These are phyloP conservation scores for Aspergillus neoniger DNA, from an alignment of 2,329 filamentous ascomycete species.

Conservation along the genomic window DNA sequence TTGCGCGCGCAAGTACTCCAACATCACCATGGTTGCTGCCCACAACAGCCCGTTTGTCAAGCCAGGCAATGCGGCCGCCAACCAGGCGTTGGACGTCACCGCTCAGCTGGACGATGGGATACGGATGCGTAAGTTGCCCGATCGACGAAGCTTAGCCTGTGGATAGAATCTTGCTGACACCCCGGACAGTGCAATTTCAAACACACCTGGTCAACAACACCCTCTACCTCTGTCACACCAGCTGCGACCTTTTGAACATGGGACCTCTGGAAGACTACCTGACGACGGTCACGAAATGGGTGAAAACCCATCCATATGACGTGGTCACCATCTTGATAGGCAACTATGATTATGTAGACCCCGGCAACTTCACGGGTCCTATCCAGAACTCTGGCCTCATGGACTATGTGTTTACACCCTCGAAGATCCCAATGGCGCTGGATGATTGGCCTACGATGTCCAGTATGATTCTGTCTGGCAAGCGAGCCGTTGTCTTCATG, in stretches of 20 bases:
- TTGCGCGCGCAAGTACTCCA: conserved; percentile 74
- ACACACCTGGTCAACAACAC: conserved; percentile 58
- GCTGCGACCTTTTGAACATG: conserved; percentile 77
- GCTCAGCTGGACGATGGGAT: conserved; percentile 75
- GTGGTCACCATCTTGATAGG: conserved; percentile 84
- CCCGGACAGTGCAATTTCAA: conserved; percentile 59
- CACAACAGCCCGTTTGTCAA: conserved; percentile 81
- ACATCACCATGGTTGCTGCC: conserved; percentile 74
- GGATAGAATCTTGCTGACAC: not conserved
- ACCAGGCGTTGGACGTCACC: conserved; percentile 69
- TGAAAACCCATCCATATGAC: conserved; percentile 76
- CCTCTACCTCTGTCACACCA: conserved; percentile 81
- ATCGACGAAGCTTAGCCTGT: not conserved
- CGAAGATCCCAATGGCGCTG: conserved; percentile 68
- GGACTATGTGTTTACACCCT: conserved; percentile 72
- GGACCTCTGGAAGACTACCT: conserved; percentile 78
- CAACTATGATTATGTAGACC: conserved; percentile 74
- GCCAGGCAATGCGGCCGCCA: conserved; percentile 70
- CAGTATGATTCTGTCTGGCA: conserved; percentile 69
- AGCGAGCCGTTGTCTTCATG: conserved; percentile 77
- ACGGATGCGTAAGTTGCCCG: conserved; percentile 52
- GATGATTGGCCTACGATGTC: conserved; percentile 82
- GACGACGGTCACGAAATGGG: conserved; percentile 68
- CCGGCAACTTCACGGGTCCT: conserved; percentile 64
- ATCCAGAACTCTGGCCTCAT: conserved; percentile 72